These are phyloP conservation scores for Corylus heterophylla DNA, from an alignment of 306 rosid species.

Conservation along the genomic window DNA sequence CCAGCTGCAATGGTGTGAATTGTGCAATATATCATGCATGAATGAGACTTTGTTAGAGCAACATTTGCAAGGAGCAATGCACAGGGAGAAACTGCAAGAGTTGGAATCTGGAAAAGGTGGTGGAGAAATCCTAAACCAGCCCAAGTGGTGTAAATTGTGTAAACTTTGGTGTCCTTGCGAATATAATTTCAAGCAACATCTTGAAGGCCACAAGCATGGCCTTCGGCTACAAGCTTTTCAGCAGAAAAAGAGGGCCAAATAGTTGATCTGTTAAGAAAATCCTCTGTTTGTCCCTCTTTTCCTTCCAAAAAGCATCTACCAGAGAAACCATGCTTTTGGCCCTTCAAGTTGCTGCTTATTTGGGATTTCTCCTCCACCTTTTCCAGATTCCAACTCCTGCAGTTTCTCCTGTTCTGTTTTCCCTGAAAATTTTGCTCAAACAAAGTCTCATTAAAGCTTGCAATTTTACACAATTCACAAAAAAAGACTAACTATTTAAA, in stretches of 20 bases:
- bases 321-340: constrained; percentile 22
- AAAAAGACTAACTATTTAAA: too few species aligned
- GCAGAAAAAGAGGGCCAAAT: constrained; percentile 2
- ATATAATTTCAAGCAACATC: constrained; percentile 25
- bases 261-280: neutral
- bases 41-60: constrained; percentile 24
- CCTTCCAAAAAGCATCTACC: constrained; percentile 8
- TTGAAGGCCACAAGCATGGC: constrained; percentile 33
- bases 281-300: neutral
- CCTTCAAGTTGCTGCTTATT: constrained; percentile 32
- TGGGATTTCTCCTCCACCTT: constrained; percentile 8
- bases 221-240: constrained; percentile 2
- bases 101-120: constrained; percentile 6
- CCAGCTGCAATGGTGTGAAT: constrained; percentile 26
- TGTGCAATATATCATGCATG: constrained; percentile 21
- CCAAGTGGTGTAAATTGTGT: constrained; percentile 33
- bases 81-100: neutral
- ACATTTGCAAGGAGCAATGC: constrained; percentile 22
- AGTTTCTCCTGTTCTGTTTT: neutral
- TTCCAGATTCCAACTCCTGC: neutral
- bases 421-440: constrained; percentile 27
- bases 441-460: constrained; percentile 26
- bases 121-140: constrained; percentile 6
- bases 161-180: constrained; percentile 32
- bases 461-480: constrained; percentile 26